phyloP scores from a whole-genome alignment of 179 eudicot species.

The Pouteria campechiana region DNA sequence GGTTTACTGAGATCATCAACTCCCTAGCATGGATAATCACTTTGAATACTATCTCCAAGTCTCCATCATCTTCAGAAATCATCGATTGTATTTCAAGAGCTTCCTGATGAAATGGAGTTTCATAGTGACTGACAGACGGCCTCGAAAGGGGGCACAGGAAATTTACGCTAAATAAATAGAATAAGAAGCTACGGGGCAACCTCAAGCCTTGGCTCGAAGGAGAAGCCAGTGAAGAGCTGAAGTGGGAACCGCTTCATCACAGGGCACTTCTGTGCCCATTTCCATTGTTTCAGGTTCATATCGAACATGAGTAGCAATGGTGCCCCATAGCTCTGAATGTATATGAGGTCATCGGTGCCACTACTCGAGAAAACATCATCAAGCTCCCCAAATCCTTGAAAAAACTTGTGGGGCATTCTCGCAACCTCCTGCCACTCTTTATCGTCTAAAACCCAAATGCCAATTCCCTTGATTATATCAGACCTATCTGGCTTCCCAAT shows the following conservation, averaged over 20 bases:
- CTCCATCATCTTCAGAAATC: too few species aligned
- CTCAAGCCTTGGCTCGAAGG: slow-evolving; percentile 91
- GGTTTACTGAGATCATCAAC: too few species aligned
- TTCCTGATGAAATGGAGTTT: too few species aligned
- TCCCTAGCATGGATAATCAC: too few species aligned
- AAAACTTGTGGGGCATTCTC: slow-evolving; percentile 74
- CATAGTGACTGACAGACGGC: too few species aligned
- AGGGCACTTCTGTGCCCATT: slow-evolving; percentile 88
- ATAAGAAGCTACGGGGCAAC: slow-evolving; percentile 33
- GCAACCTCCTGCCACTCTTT: slow-evolving; percentile 66
- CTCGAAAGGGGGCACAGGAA: too few species aligned
- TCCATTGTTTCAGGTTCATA: slow-evolving; percentile 57
- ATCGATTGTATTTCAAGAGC: too few species aligned
- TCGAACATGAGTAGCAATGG: slow-evolving; percentile 69
- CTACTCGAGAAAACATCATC: slow-evolving; percentile 96
- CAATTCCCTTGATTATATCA: slow-evolving; percentile 87
- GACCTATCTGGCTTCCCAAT: slow-evolving; percentile 71
- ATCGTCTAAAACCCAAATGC: slow-evolving; percentile 70
- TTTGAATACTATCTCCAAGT: too few species aligned
- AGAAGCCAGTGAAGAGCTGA: slow-evolving; percentile 89
- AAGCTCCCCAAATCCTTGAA: slow-evolving; percentile 89
- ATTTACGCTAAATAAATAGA: too few species aligned
- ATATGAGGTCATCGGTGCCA: slow-evolving; percentile 59
- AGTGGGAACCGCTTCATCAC: slow-evolving; percentile 85
- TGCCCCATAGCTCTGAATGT: slow-evolving; percentile 86